Percentiles rank a stretch among this genome's conserved stretches.
phyloP scores from a whole-genome alignment of 1,284 basidiomycete species.

The Testicularia cyperi region DNA sequence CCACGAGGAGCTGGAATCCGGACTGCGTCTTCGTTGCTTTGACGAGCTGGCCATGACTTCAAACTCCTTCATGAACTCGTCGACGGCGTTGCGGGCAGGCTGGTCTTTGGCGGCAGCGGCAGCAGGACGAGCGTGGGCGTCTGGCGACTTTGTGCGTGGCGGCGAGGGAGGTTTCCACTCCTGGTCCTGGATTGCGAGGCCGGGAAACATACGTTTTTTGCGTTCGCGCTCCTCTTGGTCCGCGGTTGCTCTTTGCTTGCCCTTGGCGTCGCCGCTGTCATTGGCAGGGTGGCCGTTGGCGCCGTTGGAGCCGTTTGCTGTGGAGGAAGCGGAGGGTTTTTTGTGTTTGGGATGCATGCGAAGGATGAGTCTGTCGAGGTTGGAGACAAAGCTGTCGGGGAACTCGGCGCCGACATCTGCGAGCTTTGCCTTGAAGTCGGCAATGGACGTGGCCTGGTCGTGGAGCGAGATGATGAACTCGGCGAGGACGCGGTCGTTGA shows the following conservation, averaged over 20 bases:
- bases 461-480: constrained; percentile 94
- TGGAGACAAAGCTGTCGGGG: constrained; percentile 83
- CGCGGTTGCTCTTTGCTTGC: constrained; percentile 62
- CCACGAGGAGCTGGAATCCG: too few relatives aligned
- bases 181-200: constrained; percentile 80
- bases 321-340: constrained; percentile 12
- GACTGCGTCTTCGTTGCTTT: not conserved
- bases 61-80: constrained; percentile 79
- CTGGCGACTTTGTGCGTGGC: too few relatives aligned
- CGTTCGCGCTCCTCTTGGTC: constrained; percentile 69
- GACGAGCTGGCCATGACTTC: constrained; percentile 66
- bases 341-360: constrained; percentile 90
- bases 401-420: constrained; percentile 80
- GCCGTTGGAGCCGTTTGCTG: constrained; percentile 59
- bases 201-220: constrained; percentile 83
- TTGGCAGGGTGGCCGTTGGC: too few relatives aligned
- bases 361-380: constrained; percentile 89
- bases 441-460: constrained; percentile 74
- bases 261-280: too few relatives aligned
- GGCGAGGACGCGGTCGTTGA: constrained; percentile 82
- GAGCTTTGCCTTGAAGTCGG: constrained; percentile 80
- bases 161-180: constrained; percentile 62
- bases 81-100: constrained; percentile 71
- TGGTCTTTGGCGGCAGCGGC: constrained; percentile 38
- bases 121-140: too few relatives aligned